Base-by-base conservation (phyloP, 371 early-diverging fungal species). In the Coemansia sp. region DNA sequence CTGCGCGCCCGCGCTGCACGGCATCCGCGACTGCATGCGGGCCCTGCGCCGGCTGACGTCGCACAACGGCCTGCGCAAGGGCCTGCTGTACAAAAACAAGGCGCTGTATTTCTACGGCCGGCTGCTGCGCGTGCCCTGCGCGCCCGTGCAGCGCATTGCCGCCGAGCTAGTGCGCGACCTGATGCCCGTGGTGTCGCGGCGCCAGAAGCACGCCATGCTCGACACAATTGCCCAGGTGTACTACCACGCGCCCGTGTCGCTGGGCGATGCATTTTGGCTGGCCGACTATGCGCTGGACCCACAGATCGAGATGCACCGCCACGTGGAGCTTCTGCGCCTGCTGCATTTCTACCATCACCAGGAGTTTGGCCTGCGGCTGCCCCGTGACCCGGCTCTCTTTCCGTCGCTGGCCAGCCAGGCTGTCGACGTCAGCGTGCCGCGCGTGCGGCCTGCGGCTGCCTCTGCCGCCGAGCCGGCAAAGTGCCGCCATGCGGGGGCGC, bases 231-330 rank as follows among this genome's bases (percentile, higher is more conserved):
- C 62, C 1, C 61, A 53, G 8, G 74, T 74, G n/a, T 74, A 61
- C 33, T 35, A 59, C 10, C 61, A 52, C 14, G 74, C 65, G 26
- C 65, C 58, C 33, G 58, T 56, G 8, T 16, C 52, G 10, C 20
- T 74, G 8, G n/a, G 35, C 3, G 74, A 74, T 5, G 45, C 66
- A 20, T 65, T 60, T n/a, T 74, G 74, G 74, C 62, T 74, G 31
- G 57, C 66, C 0, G 74, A 74, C 9, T 65, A 54, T 49, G 53
- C 59, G 14, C 42, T 74, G 14, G 69, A 74, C 31, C 74, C 74
- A 45, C 65, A 69, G 50, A 55, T 74, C 59, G 74, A 74, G 53
- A 74, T 74, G 74, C 74, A 74, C 36, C 53, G 74, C 12, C 74
- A 74, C 51, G 74, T 74, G 2, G 74, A 74, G 62, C 70, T 74